Evolutionary conservation across 805 yeast species (phyloP), one percentile per base, ranked within the genome.

Genomic region (Sugiyamaella qingdaonensis): DNA sequence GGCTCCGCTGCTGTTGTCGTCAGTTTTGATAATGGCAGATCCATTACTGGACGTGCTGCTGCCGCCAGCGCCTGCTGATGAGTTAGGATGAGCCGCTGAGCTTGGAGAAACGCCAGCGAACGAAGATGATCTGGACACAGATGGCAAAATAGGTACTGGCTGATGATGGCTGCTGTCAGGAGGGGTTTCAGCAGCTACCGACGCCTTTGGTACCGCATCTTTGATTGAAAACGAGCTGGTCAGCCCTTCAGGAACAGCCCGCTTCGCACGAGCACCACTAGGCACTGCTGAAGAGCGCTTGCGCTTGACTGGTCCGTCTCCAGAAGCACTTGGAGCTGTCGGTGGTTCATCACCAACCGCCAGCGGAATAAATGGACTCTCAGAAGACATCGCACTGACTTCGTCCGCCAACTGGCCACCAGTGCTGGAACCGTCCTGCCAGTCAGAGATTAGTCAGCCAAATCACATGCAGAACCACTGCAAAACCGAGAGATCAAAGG

Each of bases 151-250:
- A 39, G 19, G 7, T 11, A 39, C 43, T 4, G 39, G 39, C 14
- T 39, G 16, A 4, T 16, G 43, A 11, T 21, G 19, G 7, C 9
- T 16, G 14, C 24, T 21, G 3, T 4, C 11, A 13, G 16, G 4
- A 9, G 10, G 8, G 16, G 37, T n/a, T 14, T 34, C 37, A n/a
- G 16, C 37, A 14, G n/a, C 16, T 10, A 4, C 13, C 19, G 35
- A n/a, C 13, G 37, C 14, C n/a, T 14, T 18, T 24, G 14, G 19
- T 2, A 32, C 36, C 14, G 36, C 13, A 27, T 19, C 36, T 16
- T 32, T 32, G 2, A 45, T 18, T 3, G 48, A 45, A 36, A 36
- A 45, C 36, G 48, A 45, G 14, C 36, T 45, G 5, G 48, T 45
- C 37, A 45, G 27, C 36, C 36, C 48, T 32, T 45, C 37, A 9